Conservation (phyloP, 495 filamentous ascomycete genomes). For the Cercophora sp. region DNA sequence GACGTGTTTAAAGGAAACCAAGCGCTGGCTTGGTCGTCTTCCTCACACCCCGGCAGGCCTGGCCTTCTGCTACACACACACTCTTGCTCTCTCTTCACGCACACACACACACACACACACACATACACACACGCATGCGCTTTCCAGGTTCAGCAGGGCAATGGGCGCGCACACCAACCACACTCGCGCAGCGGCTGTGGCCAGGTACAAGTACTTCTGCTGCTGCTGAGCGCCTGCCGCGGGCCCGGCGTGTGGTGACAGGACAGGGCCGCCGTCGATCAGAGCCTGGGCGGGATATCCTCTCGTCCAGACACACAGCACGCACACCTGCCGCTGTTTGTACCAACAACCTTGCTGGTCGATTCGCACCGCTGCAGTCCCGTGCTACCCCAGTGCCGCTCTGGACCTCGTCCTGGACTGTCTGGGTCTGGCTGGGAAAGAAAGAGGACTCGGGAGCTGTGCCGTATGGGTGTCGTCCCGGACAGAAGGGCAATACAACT, state of each 20-base stretch:
- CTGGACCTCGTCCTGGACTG: conserved; percentile 6
- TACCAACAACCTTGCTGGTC: too few species aligned
- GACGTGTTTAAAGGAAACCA: conserved; percentile 20
- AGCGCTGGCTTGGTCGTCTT: not conserved
- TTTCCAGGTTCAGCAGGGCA: too few species aligned
- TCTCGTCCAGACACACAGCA: too few species aligned
- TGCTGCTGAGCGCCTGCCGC: too few species aligned
- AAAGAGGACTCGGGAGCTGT: conserved; percentile 19
- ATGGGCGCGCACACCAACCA: too few species aligned
- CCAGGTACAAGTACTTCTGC: too few species aligned
- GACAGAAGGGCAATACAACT: conserved; percentile 24
- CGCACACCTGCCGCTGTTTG: too few species aligned
- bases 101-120: not conserved
- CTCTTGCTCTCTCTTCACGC: not conserved
- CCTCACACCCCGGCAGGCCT: conserved; percentile 10
- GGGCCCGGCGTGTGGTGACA: too few species aligned
- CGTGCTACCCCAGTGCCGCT: conserved; percentile 34
- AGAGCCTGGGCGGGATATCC: too few species aligned
- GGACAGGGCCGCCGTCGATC: too few species aligned
- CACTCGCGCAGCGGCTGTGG: too few species aligned
- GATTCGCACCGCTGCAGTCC: conserved; percentile 29
- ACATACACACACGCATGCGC: conserved; percentile 6
- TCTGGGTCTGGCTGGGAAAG: not conserved
- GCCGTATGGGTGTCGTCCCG: conserved; percentile 21
- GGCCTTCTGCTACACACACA: conserved; percentile 12